Conservation (phyloP, 2,329 filamentous ascomycete species). For the Stachybotrys elegans region DNA sequence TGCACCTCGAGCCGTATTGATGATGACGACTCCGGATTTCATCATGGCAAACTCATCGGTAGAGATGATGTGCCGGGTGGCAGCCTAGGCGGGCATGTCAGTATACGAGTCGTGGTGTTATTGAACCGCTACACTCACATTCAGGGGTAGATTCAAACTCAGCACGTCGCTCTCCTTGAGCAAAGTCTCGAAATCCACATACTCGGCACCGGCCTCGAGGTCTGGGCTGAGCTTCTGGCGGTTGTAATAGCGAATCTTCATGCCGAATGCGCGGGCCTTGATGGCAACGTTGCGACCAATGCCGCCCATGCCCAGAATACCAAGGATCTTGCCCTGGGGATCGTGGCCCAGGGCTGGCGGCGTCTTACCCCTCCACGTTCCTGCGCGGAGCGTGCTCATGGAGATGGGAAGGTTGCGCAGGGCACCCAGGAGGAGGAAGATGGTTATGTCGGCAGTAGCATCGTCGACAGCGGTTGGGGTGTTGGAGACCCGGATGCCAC, state of each 20-base stretch:
- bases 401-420: conserved; percentile 66
- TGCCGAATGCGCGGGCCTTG: conserved; percentile 71
- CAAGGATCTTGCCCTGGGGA: conserved; percentile 71
- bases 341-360: conserved; percentile 64
- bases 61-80: conserved; percentile 73
- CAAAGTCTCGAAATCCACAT: conserved; percentile 70
- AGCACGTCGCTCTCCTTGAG: conserved; percentile 68
- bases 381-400: conserved; percentile 60
- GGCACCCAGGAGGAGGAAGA: conserved; percentile 78
- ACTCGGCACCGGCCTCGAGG: conserved; percentile 53
- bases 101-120: not conserved
- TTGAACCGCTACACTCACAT: conserved; percentile 52
- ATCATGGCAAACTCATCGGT: conserved; percentile 66
- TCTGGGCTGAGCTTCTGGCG: conserved; percentile 55
- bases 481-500: conserved; percentile 69
- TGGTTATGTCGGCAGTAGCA: conserved; percentile 73
- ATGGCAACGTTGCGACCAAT: conserved; percentile 73
- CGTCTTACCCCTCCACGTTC: conserved; percentile 60
- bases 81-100: conserved; percentile 27
- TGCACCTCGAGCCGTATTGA: conserved; percentile 80
- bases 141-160: conserved; percentile 75
- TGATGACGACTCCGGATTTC: conserved; percentile 71
- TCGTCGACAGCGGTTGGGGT: conserved; percentile 78
- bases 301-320: conserved; percentile 78
- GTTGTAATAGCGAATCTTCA: conserved; percentile 73